phyloP scores from a whole-genome alignment of 768 basidiomycete species.

The Russula griseocarnosa region DNA sequence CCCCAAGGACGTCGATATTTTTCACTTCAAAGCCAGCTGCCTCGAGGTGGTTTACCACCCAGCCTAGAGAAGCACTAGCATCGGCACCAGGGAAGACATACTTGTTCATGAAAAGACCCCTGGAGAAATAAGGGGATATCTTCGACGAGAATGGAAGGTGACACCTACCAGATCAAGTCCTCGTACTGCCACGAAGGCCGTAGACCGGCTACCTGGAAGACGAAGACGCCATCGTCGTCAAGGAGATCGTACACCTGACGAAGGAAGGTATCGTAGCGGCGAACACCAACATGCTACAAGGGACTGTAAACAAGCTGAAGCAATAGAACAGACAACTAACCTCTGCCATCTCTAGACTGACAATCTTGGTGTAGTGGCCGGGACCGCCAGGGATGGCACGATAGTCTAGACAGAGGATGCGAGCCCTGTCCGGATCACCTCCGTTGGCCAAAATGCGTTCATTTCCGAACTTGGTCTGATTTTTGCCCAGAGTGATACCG shows the following conservation, averaged over 20 bases:
- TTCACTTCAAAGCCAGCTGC: slow-evolving; percentile 94
- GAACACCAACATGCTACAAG: slow-evolving; percentile 87
- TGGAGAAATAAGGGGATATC: slow-evolving; percentile 30
- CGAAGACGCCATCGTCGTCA: slow-evolving; percentile 90
- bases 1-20: slow-evolving; percentile 93
- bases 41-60: slow-evolving; percentile 88
- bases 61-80: slow-evolving; percentile 90
- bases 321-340: slow-evolving; percentile 37
- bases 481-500: slow-evolving; percentile 87
- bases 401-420: slow-evolving; percentile 91
- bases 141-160: background rate
- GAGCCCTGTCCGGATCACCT: slow-evolving; percentile 59
- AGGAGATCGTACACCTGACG: slow-evolving; percentile 89
- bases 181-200: slow-evolving; percentile 98
- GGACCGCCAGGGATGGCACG: slow-evolving; percentile 78
- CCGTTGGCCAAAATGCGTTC: slow-evolving; percentile 74
- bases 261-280: slow-evolving; percentile 86
- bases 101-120: slow-evolving; percentile 97
- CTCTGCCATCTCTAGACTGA: slow-evolving; percentile 97
- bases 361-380: slow-evolving; percentile 88
- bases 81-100: slow-evolving; percentile 99
- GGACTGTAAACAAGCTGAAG: slow-evolving; percentile 7
- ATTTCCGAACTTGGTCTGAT: slow-evolving; percentile 91
- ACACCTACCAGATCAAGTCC: slow-evolving; percentile 82
- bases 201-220: slow-evolving; percentile 96